Conservation (phyloP, 345 rosid species). For the Melaleuca alternifolia region DNA sequence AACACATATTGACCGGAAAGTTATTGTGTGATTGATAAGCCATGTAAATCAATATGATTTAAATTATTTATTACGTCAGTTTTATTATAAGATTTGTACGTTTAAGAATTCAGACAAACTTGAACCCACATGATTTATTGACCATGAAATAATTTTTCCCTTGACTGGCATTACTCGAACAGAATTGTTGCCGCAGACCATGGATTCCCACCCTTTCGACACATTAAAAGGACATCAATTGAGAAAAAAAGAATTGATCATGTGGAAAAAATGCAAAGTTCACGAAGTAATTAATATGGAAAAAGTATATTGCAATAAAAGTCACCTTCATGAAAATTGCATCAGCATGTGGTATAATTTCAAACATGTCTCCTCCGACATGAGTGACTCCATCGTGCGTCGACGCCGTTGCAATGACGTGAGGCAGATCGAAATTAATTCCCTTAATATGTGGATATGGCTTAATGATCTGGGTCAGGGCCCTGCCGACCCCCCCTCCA, state of each 20-base stretch:
- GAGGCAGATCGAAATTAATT: constrained; percentile 16
- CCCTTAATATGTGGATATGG: constrained; percentile 1
- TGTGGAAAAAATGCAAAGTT: background rate
- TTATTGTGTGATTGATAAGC: background rate
- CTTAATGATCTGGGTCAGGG: constrained; percentile 1
- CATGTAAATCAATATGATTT: background rate
- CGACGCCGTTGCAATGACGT: constrained; percentile 6
- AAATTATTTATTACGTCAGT: too few species aligned
- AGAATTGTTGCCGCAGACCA: too few species aligned
- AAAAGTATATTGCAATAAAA: background rate
- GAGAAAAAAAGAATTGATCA: background rate
- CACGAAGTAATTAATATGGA: background rate
- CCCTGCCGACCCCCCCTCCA: constrained; percentile 6
- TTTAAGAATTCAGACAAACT: too few species aligned
- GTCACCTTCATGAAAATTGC: constrained; percentile 2
- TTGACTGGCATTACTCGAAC: background rate
- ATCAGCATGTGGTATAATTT: constrained; percentile 10
- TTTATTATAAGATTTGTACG: background rate
- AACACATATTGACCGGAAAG: background rate
- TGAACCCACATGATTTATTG: background rate
- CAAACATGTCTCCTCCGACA: constrained; percentile 14
- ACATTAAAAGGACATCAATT: too few species aligned
- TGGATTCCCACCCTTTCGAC: background rate
- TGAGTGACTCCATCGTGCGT: background rate
- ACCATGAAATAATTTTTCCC: background rate